These are phyloP conservation scores for Cercophora newfieldiana DNA, from an alignment of 495 filamentous ascomycete species.

Conservation along the genomic window DNA sequence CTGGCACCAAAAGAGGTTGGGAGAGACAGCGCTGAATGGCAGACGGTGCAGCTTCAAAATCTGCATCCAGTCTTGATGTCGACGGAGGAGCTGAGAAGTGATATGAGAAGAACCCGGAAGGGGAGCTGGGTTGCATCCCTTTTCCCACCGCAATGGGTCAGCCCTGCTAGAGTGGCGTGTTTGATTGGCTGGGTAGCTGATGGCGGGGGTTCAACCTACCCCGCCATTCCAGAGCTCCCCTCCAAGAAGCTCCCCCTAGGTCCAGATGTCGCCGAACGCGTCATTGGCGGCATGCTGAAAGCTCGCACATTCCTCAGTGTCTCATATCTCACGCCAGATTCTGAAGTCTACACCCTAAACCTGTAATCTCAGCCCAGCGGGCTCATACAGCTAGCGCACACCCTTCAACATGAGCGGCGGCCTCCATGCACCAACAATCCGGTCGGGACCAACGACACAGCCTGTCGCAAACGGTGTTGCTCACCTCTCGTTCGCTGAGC, in stretches of 20 bases:
- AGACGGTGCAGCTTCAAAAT: background rate
- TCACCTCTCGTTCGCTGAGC: constrained; percentile 60
- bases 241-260: background rate
- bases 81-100: constrained; percentile 1
- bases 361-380: background rate
- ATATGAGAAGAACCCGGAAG: background rate
- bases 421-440: constrained; percentile 73
- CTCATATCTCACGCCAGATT: background rate
- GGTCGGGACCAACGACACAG: constrained; percentile 65
- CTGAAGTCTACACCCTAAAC: background rate
- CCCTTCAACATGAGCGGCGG: constrained; percentile 39
- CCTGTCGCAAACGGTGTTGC: constrained; percentile 53
- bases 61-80: constrained; percentile 13
- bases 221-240: constrained; percentile 24
- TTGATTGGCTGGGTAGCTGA: constrained; percentile 7
- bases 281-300: constrained; percentile 32
- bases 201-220: constrained; percentile 15
- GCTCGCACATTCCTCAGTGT: background rate
- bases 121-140: background rate
- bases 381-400: constrained; percentile 25
- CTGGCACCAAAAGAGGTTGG: background rate
- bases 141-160: constrained; percentile 19
- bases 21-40: background rate
- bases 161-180: background rate
- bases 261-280: constrained; percentile 21